phyloP scores from a whole-genome alignment of 2,329 filamentous ascomycete species.

The Alternaria angustiovoidea region DNA sequence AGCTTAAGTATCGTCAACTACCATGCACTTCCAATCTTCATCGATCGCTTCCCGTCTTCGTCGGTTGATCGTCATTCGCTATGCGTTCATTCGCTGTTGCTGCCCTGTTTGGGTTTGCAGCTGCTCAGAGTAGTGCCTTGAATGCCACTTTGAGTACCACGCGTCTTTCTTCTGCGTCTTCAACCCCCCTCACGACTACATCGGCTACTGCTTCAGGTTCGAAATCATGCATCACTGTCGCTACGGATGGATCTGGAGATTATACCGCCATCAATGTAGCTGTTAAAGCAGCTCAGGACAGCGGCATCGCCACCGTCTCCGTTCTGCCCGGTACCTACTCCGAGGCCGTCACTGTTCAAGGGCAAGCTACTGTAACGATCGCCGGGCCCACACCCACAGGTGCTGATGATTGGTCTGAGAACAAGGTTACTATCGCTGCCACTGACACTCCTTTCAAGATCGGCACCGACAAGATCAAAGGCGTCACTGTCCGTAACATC shows the following conservation, averaged over 20 bases:
- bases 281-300: conserved; percentile 54
- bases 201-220: conserved; percentile 13
- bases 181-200: not conserved
- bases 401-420: conserved; percentile 46
- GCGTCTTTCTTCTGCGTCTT: conserved; percentile 5
- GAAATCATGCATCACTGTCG: conserved; percentile 53
- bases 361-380: conserved; percentile 54
- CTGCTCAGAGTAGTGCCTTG: conserved; percentile 24
- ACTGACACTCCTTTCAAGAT: conserved; percentile 40
- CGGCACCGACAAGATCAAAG: conserved; percentile 39
- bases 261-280: conserved; percentile 58
- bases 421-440: conserved; percentile 50
- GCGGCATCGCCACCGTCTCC: conserved; percentile 54
- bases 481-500: conserved; percentile 51
- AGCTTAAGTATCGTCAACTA: conserved; percentile 6
- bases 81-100: conserved; percentile 23
- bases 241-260: conserved; percentile 55
- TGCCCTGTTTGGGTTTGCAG: conserved; percentile 21
- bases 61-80: conserved; percentile 12
- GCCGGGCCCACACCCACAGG: conserved; percentile 43
- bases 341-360: conserved; percentile 53
- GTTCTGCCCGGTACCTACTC: conserved; percentile 57
- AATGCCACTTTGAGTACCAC: conserved; percentile 8
- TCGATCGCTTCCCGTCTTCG: conserved; percentile 2
- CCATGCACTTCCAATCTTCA: conserved; percentile 3